Evolutionary conservation across 768 basidiomycete species (phyloP), one percentile per base, ranked within the genome.

Genomic region (Leccinum obscurum): DNA sequence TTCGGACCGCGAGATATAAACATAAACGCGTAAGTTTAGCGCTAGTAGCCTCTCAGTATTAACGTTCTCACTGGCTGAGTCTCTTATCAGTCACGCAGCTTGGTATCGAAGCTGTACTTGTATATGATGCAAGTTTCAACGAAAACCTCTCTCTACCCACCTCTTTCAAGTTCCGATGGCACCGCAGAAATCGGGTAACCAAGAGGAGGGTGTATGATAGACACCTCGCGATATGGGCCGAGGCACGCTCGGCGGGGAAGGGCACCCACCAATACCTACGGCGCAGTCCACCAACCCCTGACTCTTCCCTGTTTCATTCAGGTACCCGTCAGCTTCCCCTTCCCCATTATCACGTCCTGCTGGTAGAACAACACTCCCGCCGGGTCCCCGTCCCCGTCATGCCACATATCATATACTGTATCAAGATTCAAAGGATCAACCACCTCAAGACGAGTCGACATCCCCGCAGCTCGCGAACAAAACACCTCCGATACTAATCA

Each of bases 381-480:
- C 17, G 15, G 3, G 10, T 28, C 17, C 39, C 24, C 28, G 24
- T 54, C n/a, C 15, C 13, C 44, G 14, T 39, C 24, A 20, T 66
- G 64, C 55, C 56, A 61, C 56, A 60, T 26, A 7, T 64, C 56
- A 50, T 52, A 70, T 49, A 62, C 60, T 2, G 17, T 39, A 9
- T 35, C 34, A 35, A 13, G 32, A 34, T 34, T 17, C 37, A 39
- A 39, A 39, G 8, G 17, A 39, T 39, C 39, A 39, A 63, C 54
- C 28, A 57, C 53, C n/a, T 60, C 48, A 39, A 39, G 32, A 52
- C 37, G 10, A 57, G 50, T 54, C 35, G 59, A 53, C 15, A 55
- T 53, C 13, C 48, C 55, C 2, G 56, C 52, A 41, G 57, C 50
- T 20, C 48, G 51, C 3, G 58, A 64, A 26, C n/a, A n/a, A 41